Evolutionary conservation across 306 rosid genomes (phyloP).

Genomic region (Castanopsis chinensis): DNA sequence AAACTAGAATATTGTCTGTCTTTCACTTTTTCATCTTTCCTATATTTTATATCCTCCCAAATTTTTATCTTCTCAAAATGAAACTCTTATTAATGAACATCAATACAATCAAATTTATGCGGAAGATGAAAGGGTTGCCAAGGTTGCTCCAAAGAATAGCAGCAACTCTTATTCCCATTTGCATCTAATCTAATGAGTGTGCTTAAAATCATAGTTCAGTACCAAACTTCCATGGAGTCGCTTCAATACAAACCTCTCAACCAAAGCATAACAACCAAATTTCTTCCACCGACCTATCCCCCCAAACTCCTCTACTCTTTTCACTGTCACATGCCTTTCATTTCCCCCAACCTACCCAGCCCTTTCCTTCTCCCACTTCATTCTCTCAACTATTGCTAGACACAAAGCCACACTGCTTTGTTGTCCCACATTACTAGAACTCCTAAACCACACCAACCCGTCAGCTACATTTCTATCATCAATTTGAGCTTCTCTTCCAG

Average conservation of each 20-base stretch:
- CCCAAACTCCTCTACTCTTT: constrained; percentile 30
- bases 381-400: constrained; percentile 24
- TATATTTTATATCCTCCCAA: too few relatives aligned
- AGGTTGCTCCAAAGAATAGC: not conserved
- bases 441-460: constrained; percentile 32
- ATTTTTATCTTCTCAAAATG: too few relatives aligned
- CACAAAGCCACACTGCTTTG: constrained; percentile 21
- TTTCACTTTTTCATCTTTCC: too few relatives aligned
- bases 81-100: not conserved
- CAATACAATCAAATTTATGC: not conserved
- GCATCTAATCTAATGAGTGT: constrained; percentile 35
- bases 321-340: constrained; percentile 5
- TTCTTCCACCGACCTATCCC: constrained; percentile 28
- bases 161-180: constrained; percentile 32
- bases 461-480: not conserved
- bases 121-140: not conserved
- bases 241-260: constrained; percentile 38
- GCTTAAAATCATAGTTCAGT: constrained; percentile 31
- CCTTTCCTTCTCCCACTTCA: constrained; percentile 43
- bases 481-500: not conserved
- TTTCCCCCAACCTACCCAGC: constrained; percentile 20
- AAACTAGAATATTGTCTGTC: too few relatives aligned
- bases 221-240: constrained; percentile 37
- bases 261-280: constrained; percentile 40
- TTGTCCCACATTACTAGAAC: not conserved